A percentile compares a stretch with the other conserved stretches of the same genome.
Evolutionary conservation across 2,329 filamentous ascomycete species (phyloP).

Genomic region (Raffaelea ambrosiae): DNA sequence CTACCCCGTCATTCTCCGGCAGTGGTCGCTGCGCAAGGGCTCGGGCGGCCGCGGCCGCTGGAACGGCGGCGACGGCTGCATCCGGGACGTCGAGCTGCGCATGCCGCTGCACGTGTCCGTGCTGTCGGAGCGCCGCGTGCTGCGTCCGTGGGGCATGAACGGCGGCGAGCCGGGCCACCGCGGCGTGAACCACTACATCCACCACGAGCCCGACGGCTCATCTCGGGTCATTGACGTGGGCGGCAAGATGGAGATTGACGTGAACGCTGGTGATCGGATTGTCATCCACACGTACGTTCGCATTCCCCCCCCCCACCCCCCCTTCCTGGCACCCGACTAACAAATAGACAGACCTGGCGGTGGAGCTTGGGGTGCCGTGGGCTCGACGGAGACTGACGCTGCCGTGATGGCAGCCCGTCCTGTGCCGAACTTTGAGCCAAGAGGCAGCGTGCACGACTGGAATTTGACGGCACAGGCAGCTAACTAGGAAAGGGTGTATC

Average conservation of each 20-base stretch:
- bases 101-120: slow-evolving; percentile 72
- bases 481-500: too few species aligned
- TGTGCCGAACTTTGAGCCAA: too few species aligned
- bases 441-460: too few species aligned
- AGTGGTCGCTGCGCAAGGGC: slow-evolving; percentile 57
- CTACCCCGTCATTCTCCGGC: slow-evolving; percentile 63
- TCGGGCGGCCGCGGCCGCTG: slow-evolving; percentile 59
- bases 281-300: slow-evolving; percentile 28
- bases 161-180: background rate
- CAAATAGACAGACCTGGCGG: too few species aligned
- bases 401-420: too few species aligned
- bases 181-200: background rate
- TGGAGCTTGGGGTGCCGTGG: too few species aligned
- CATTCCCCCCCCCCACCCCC: too few species aligned
- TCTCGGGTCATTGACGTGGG: slow-evolving; percentile 40
- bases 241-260: slow-evolving; percentile 50
- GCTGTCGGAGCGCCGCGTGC: slow-evolving; percentile 66
- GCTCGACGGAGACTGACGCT: too few species aligned
- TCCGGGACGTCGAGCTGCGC: slow-evolving; percentile 74
- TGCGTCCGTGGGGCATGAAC: slow-evolving; percentile 19
- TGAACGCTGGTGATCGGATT: slow-evolving; percentile 50
- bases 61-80: slow-evolving; percentile 63
- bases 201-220: background rate
- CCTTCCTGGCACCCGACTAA: too few species aligned
- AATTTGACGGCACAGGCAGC: too few species aligned